Evolutionary conservation across 306 rosid species (phyloP).

Genomic region (Medicago lupulina): DNA sequence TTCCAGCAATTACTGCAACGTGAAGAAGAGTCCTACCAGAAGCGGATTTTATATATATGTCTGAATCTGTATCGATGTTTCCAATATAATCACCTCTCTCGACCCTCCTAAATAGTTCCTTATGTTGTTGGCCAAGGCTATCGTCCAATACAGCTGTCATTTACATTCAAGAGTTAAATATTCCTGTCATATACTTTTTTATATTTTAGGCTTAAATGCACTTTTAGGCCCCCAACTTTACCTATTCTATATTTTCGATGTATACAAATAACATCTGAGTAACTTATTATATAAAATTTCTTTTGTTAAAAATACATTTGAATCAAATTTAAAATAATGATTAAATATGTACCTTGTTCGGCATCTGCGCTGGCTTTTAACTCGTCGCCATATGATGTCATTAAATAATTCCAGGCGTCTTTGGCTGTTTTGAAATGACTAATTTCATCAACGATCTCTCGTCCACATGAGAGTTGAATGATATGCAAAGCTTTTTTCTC

Average conservation of each 20-base stretch:
- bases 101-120: background rate
- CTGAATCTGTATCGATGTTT: background rate
- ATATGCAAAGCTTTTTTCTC: constrained; percentile 34
- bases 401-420: constrained; percentile 32
- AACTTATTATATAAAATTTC: too few species aligned
- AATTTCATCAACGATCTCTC: constrained; percentile 6
- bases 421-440: background rate
- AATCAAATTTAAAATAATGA: too few species aligned
- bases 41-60: background rate
- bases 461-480: constrained; percentile 42
- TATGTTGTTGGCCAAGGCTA: background rate
- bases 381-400: background rate
- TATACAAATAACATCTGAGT: too few species aligned
- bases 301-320: too few species aligned
- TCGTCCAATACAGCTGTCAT: background rate
- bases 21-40: constrained; percentile 30
- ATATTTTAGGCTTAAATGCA: too few species aligned
- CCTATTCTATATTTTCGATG: too few species aligned
- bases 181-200: too few species aligned
- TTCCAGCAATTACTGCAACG: constrained; percentile 18
- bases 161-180: background rate
- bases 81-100: background rate
- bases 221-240: too few species aligned
- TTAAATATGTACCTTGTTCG: constrained; percentile 3
- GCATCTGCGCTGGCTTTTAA: background rate